Evolutionary conservation across 2,329 filamentous ascomycete genomes (phyloP), one percentile per base, ranked within the genome.

Genomic region (Penicillium olsonii): DNA sequence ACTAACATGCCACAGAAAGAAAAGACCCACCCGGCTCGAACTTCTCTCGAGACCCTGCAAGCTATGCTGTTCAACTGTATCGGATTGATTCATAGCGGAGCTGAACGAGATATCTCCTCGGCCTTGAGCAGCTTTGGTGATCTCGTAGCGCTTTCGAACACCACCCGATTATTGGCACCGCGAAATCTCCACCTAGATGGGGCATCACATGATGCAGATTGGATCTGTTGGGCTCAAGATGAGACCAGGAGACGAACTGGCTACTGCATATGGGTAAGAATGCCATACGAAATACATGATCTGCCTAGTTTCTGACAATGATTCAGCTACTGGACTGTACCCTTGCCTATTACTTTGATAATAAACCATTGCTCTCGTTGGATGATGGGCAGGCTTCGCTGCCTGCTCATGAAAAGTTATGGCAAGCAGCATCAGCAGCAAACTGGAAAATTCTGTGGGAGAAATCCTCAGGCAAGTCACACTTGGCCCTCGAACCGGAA

Each of bases 251-350:
- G 69, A 47, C 66, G 75, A 31, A 71, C 69, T 17, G 73, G 69
- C 1, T 75, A 75, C 51, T 62, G 68, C 42, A 68, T 75, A 42
- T 77, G 74, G 72, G 72, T 74, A 71, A 44, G 65, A 45, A 42
- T 39, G 29, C 6, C 7, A n/a, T 43, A 11, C 20, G 20, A 7
- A 7, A 26, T 12, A 15, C 7, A 34, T 24, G 10, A 14, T 8
- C 5, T 12, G 10, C 12, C n/a, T 7, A 15, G n/a, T 34, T 15
- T 24, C 22, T 46, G 20, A 51, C 45, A 17, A 26, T 42, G 8
- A 39, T 18, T 35, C 51, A 74, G 73, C 64, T 75, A 27, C 38
- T 76, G 42, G 74, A 75, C 47, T 73, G 68, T 51, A 74, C 73
- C 52, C 62, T 64, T 57, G 68, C 62, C 41, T 75, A 71, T 58